phyloP scores from a whole-genome alignment of 768 basidiomycete species.

The Rhizopogon salebrosus region DNA sequence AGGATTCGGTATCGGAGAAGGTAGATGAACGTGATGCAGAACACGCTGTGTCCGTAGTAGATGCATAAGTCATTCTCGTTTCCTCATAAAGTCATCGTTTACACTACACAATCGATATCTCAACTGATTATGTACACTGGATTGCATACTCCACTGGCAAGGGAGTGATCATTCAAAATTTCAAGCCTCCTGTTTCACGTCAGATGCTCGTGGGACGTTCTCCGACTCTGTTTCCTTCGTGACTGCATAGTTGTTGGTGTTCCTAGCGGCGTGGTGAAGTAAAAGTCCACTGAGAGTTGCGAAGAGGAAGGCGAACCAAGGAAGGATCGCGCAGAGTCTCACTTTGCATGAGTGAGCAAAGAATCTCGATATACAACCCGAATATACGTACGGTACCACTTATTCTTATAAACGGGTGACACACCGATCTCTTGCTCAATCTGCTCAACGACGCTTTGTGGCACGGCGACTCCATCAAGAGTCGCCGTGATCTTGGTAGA shows the following conservation, averaged over 20 bases:
- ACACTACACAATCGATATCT: neutral
- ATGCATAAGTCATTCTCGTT: neutral
- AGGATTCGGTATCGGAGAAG: neutral
- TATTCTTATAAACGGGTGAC: slow-evolving; percentile 37
- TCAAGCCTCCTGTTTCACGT: neutral
- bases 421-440: slow-evolving; percentile 32
- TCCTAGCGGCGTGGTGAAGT: slow-evolving; percentile 23
- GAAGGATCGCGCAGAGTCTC: slow-evolving; percentile 39
- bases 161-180: neutral
- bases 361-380: neutral
- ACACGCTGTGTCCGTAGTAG: neutral
- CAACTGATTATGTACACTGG: neutral
- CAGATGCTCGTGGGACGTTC: neutral
- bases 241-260: neutral
- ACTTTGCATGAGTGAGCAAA: slow-evolving; percentile 28
- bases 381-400: slow-evolving; percentile 38
- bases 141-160: neutral
- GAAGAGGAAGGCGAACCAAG: slow-evolving; percentile 47
- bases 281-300: slow-evolving; percentile 29
- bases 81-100: neutral
- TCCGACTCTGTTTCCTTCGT: neutral
- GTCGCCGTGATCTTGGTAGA: slow-evolving; percentile 38
- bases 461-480: slow-evolving; percentile 31
- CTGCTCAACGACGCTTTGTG: slow-evolving; percentile 29
- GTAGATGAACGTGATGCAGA: neutral